phyloP scores from a whole-genome alignment of 768 basidiomycete genomes.

The Auriscalpium microsporum region DNA sequence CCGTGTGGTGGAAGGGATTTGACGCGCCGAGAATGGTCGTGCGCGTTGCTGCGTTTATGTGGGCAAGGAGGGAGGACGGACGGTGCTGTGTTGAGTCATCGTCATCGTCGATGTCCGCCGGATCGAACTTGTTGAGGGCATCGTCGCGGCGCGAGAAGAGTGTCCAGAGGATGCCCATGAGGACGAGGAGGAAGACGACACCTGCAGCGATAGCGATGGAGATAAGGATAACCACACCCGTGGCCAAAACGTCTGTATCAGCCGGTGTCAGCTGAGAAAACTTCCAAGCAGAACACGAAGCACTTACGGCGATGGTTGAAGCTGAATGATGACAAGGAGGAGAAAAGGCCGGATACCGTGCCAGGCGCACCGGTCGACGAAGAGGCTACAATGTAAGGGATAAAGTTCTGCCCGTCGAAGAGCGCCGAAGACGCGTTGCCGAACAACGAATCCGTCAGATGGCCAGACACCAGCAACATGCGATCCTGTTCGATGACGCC shows the following conservation, averaged over 20 bases:
- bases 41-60: slow-evolving; percentile 85
- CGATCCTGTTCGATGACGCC: slow-evolving; percentile 75
- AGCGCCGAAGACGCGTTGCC: slow-evolving; percentile 80
- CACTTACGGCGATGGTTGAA: slow-evolving; percentile 63
- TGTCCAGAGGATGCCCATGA: slow-evolving; percentile 84
- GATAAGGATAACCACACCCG: slow-evolving; percentile 91
- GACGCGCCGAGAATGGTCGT: slow-evolving; percentile 64
- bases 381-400: slow-evolving; percentile 74
- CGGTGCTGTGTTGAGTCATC: slow-evolving; percentile 64
- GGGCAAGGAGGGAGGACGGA: slow-evolving; percentile 81
- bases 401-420: slow-evolving; percentile 75
- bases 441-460: slow-evolving; percentile 54
- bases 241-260: slow-evolving; percentile 70
- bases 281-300: not conserved
- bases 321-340: slow-evolving; percentile 69
- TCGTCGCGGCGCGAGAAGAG: slow-evolving; percentile 79
- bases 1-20: slow-evolving; percentile 32
- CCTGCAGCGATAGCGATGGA: slow-evolving; percentile 96
- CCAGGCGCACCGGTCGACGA: slow-evolving; percentile 61
- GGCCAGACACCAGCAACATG: slow-evolving; percentile 83
- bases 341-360: slow-evolving; percentile 70
- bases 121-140: slow-evolving; percentile 54
- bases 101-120: slow-evolving; percentile 62
- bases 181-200: slow-evolving; percentile 78
- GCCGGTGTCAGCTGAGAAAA: slow-evolving; percentile 9